Percentiles rank a stretch among this genome's conserved stretches.
These are phyloP conservation scores for Lichina pygmaea DNA, from an alignment of 495 filamentous ascomycete genomes.

Conservation along the genomic window DNA sequence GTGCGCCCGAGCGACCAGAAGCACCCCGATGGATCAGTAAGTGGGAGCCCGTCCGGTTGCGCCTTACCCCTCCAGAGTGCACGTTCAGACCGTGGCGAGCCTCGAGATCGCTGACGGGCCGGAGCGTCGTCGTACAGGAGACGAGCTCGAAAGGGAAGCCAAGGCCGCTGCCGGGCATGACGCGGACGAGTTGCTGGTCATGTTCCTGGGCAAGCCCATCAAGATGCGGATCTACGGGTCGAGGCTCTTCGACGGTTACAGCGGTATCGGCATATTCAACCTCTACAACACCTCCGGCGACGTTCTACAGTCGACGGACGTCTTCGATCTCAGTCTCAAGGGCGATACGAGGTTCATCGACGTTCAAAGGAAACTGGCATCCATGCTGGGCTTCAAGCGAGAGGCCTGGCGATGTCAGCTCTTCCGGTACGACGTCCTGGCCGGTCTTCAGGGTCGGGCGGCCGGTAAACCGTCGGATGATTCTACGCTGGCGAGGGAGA, in stretches of 20 bases:
- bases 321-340: not conserved
- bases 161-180: not conserved
- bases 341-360: not conserved
- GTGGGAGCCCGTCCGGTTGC: no score
- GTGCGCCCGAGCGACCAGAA: not conserved
- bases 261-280: constrained; percentile 4
- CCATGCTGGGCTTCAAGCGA: not conserved
- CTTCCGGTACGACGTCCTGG: not conserved
- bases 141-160: not conserved
- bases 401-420: constrained; percentile 1
- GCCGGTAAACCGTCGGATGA: not conserved
- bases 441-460: not conserved
- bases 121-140: not conserved
- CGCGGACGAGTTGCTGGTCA: not conserved
- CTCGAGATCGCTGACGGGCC: not conserved
- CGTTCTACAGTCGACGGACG: not conserved
- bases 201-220: not conserved
- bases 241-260: constrained; percentile 3
- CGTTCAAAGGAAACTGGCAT: not conserved
- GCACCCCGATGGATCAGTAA: constrained; percentile 1
- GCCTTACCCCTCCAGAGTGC: no score
- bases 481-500: not conserved
- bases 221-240: constrained; percentile 4
- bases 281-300: not conserved
- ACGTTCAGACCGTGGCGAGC: no score